Conservation (phyloP, 2,329 filamentous ascomycete species). For the Mariannaea elegans region DNA sequence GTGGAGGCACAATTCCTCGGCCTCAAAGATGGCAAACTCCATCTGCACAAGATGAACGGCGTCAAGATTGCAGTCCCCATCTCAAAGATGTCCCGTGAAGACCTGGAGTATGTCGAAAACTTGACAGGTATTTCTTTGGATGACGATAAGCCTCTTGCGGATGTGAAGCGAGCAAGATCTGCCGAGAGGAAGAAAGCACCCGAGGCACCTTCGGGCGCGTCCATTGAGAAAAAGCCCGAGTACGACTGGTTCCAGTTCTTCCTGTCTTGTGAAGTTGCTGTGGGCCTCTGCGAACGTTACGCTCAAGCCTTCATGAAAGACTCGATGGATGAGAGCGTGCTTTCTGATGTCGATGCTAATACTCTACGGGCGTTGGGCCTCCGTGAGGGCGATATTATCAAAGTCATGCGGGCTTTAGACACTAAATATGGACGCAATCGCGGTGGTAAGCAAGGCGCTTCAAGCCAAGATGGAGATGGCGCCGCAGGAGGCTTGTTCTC, state of each 20-base stretch:
- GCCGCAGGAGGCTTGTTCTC: slow-evolving; percentile 80
- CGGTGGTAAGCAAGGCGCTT: slow-evolving; percentile 47
- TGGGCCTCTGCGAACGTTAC: slow-evolving; percentile 94
- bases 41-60: slow-evolving; percentile 96
- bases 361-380: slow-evolving; percentile 89
- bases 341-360: slow-evolving; percentile 87
- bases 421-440: slow-evolving; percentile 75
- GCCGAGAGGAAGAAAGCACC: slow-evolving; percentile 38
- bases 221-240: slow-evolving; percentile 73
- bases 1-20: slow-evolving; percentile 97
- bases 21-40: slow-evolving; percentile 94
- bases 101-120: slow-evolving; percentile 93
- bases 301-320: slow-evolving; percentile 88
- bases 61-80: slow-evolving; percentile 98
- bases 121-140: slow-evolving; percentile 89
- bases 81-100: slow-evolving; percentile 92
- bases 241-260: slow-evolving; percentile 99
- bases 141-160: slow-evolving; percentile 91
- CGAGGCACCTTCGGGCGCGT: slow-evolving; percentile 62
- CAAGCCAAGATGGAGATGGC: slow-evolving; percentile 63
- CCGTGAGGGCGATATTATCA: slow-evolving; percentile 95
- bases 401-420: slow-evolving; percentile 91
- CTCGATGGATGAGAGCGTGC: slow-evolving; percentile 93
- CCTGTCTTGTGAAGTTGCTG: slow-evolving; percentile 87
- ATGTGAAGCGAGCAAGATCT: slow-evolving; percentile 70